Evolutionary conservation across 768 basidiomycete genomes (phyloP).

Genomic region (Boletus subparvulus): DNA sequence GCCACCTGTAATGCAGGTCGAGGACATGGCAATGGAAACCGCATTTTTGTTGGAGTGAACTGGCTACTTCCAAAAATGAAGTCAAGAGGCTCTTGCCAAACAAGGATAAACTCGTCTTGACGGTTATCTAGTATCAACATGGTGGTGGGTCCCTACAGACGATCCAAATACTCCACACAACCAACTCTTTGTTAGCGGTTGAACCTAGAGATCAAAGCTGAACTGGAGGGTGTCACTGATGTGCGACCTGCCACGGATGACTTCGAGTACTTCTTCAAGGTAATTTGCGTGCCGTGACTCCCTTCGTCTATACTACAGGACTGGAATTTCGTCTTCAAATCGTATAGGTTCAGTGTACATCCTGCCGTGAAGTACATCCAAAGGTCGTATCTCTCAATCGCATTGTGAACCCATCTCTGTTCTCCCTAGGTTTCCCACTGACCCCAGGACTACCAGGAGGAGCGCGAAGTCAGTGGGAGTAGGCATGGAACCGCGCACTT

Average conservation of each 20-base stretch:
- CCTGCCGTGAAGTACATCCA: conserved; percentile 74
- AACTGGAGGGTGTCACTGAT: conserved; percentile 75
- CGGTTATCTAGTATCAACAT: conserved; percentile 28
- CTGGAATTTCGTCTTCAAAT: not conserved
- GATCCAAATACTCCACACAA: not conserved
- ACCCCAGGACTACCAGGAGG: conserved; percentile 48
- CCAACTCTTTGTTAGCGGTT: conserved; percentile 43
- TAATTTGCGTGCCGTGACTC: conserved; percentile 24
- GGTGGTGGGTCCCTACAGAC: conserved; percentile 46
- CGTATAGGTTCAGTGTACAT: conserved; percentile 70
- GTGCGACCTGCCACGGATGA: conserved; percentile 62
- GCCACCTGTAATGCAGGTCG: conserved; percentile 9
- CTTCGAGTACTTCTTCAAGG: conserved; percentile 83
- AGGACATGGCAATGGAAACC: conserved; percentile 15
- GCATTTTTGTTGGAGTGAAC: conserved; percentile 16
- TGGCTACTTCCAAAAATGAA: not conserved
- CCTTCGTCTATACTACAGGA: not conserved
- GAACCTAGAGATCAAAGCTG: conserved; percentile 70
- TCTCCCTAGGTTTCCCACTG: not conserved
- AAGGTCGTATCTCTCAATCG: conserved; percentile 74
- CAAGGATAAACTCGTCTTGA: conserved; percentile 21
- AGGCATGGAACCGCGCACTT: conserved; percentile 73
- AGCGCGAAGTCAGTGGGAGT: conserved; percentile 60
- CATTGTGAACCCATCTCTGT: conserved; percentile 38
- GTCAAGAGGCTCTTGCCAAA: conserved; percentile 18